Percentiles rank a stretch among this genome's conserved stretches.
Evolutionary conservation across 148 eudicot genomes (phyloP).

Genomic region (Gaultheria prostrata): DNA sequence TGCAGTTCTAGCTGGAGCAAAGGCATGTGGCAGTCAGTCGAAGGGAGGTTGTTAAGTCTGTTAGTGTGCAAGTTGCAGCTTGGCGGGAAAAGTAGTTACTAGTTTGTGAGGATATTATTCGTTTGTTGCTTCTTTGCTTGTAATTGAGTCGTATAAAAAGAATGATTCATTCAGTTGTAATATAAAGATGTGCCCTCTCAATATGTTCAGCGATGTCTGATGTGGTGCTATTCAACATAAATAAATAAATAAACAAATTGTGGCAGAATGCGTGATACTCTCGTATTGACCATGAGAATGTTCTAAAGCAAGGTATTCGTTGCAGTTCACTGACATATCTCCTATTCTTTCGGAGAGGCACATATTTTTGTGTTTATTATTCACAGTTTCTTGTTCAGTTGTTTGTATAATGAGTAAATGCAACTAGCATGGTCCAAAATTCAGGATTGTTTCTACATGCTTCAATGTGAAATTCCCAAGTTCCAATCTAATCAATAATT

Average conservation of each 20-base stretch:
- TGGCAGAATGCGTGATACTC: conserved; percentile 73
- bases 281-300: conserved; percentile 88
- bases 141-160: too few relatives aligned
- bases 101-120: too few relatives aligned
- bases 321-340: not conserved
- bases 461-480: not conserved
- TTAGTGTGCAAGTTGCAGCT: too few relatives aligned
- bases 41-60: too few relatives aligned
- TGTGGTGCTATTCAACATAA: conserved; percentile 13
- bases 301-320: conserved; percentile 77
- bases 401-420: not conserved
- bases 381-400: too few relatives aligned
- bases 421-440: not conserved
- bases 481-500: not conserved
- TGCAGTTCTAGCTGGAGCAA: too few relatives aligned
- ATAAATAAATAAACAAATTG: too few relatives aligned
- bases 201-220: conserved; percentile 9
- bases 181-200: too few relatives aligned
- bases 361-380: not conserved
- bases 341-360: not conserved
- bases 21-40: too few relatives aligned
- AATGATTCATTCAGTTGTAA: too few relatives aligned
- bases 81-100: too few relatives aligned
- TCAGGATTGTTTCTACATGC: not conserved
- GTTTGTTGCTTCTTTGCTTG: too few relatives aligned